Percentiles rank a stretch among this genome's conserved stretches.
Evolutionary conservation across 768 basidiomycete species (phyloP).

Genomic region (Mycena kentingensis): DNA sequence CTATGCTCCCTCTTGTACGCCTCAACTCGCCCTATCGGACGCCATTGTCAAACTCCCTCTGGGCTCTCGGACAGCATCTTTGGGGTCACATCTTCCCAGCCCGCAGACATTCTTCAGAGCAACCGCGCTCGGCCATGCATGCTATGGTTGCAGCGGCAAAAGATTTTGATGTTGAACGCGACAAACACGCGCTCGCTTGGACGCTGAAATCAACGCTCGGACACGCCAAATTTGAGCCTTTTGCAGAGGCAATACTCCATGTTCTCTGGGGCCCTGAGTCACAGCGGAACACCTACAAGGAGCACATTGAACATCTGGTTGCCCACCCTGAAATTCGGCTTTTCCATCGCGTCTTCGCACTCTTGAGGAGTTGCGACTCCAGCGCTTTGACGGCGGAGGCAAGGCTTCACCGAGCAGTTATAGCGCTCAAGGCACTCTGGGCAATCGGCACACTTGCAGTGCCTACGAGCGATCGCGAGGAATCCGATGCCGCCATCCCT

Average conservation of each 20-base stretch:
- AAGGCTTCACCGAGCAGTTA: neutral
- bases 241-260: constrained; percentile 9
- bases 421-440: constrained; percentile 1
- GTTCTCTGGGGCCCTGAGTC: constrained; percentile 4
- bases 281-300: constrained; percentile 1
- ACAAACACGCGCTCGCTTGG: constrained; percentile 3
- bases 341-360: neutral
- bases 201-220: constrained; percentile 10
- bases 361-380: constrained; percentile 1
- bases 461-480: neutral
- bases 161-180: neutral
- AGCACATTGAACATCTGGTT: neutral
- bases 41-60: constrained; percentile 4
- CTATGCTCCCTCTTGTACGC: constrained; percentile 15
- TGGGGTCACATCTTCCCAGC: neutral
- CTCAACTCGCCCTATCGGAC: constrained; percentile 19
- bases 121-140: neutral
- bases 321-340: neutral
- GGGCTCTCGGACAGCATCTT: neutral
- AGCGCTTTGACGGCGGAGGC: neutral
- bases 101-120: neutral
- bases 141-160: neutral
- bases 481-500: neutral
- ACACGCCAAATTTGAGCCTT: constrained; percentile 10
- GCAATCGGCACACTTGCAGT: neutral